Conservation (phyloP, 2,329 filamentous ascomycete species). For the Kalmusia sp. region DNA sequence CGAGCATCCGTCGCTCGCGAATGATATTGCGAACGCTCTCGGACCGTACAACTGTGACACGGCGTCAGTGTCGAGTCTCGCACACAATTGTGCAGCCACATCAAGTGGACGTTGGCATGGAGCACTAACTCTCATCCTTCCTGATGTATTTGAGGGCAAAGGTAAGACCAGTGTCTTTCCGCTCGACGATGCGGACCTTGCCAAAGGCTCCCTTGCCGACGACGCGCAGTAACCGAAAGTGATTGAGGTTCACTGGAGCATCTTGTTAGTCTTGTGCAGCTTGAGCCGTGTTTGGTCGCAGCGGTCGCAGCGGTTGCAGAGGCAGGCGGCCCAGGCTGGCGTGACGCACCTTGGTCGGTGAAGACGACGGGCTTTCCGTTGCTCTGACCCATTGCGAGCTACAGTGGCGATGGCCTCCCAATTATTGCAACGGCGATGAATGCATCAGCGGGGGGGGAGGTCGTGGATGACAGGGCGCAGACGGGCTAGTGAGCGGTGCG, state of each 20-base stretch:
- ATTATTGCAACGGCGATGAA: neutral
- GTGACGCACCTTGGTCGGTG: constrained; percentile 82
- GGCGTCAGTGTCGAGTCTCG: constrained; percentile 30
- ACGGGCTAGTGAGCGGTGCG: constrained; percentile 14
- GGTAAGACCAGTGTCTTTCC: constrained; percentile 90
- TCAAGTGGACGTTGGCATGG: constrained; percentile 4
- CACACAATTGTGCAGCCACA: constrained; percentile 10
- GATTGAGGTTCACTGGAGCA: constrained; percentile 85
- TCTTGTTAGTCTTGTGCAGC: constrained; percentile 21
- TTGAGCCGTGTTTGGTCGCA: constrained; percentile 4
- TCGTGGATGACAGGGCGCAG: constrained; percentile 8
- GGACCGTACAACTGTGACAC: constrained; percentile 82
- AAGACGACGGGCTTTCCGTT: constrained; percentile 93
- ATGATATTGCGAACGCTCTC: constrained; percentile 99
- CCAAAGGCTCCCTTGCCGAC: constrained; percentile 98
- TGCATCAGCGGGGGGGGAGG: constrained; percentile 19
- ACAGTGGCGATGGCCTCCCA: constrained; percentile 33
- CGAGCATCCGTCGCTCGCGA: constrained; percentile 94
- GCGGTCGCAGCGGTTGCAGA: constrained; percentile 1
- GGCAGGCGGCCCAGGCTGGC: neutral
- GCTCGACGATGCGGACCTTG: constrained; percentile 97
- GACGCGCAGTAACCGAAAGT: constrained; percentile 93
- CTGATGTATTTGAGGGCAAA: constrained; percentile 98
- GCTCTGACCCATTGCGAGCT: constrained; percentile 81
- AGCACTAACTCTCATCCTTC: constrained; percentile 87